Evolutionary conservation across 345 rosid genomes (phyloP).

Genomic region (Camelina hispida): DNA sequence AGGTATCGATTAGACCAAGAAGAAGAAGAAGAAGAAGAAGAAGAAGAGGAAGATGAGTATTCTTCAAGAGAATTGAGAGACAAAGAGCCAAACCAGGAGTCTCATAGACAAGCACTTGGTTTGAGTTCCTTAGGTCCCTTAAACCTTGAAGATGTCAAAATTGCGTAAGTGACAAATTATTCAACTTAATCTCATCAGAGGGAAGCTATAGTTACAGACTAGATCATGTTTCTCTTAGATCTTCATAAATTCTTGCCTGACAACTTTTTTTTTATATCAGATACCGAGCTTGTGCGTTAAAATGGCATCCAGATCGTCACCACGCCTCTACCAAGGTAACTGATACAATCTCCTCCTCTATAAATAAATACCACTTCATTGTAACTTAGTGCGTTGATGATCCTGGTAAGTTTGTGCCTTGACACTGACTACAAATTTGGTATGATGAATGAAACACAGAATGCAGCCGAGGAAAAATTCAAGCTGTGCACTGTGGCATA

Average conservation of each 20-base stretch:
- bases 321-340: slow-evolving; percentile 78
- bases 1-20: slow-evolving; percentile 56
- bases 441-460: slow-evolving; percentile 47
- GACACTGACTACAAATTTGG: slow-evolving; percentile 12
- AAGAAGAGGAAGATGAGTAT: slow-evolving; percentile 56
- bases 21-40: slow-evolving; percentile 61
- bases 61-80: slow-evolving; percentile 51
- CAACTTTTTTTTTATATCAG: slow-evolving; percentile 41
- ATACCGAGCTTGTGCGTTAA: slow-evolving; percentile 77
- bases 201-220: not conserved
- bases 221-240: not conserved
- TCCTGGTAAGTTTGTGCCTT: not conserved
- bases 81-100: slow-evolving; percentile 49
- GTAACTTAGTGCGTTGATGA: not conserved
- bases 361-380: not conserved
- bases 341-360: not conserved
- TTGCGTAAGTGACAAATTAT: slow-evolving; percentile 56
- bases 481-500: slow-evolving; percentile 85
- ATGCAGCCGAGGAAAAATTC: slow-evolving; percentile 82
- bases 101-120: slow-evolving; percentile 74
- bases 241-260: not conserved
- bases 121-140: slow-evolving; percentile 71
- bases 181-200: slow-evolving; percentile 2
- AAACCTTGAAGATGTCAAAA: slow-evolving; percentile 70
- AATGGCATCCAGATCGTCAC: slow-evolving; percentile 98